Evolutionary conservation across 257 asterid species (phyloP), one percentile per base, ranked within the genome.

Genomic region (Lycium barbarum): DNA sequence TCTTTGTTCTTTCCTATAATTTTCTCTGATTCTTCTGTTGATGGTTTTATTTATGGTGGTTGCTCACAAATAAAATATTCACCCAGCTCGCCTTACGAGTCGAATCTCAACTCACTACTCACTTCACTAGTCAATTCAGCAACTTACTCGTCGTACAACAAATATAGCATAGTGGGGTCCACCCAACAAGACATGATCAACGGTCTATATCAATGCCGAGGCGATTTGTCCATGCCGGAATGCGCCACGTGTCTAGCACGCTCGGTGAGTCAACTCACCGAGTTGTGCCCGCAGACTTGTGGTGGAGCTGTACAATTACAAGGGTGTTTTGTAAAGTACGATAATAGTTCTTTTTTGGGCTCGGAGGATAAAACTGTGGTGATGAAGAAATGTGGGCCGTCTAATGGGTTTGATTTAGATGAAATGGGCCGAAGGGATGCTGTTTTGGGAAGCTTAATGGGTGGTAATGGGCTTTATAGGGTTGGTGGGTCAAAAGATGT

Each of bases 351-450:
- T 7, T 96, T 96, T 83, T 54, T 96, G 11, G 99, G 98, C 0
- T 91, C 68, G n/a, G 98, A 95, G 84, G 98, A 96, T 83, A 93
- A 95, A 92, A 85, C 89, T 8, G 97, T 93, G 22, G 98, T 88
- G 81, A 88, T 90, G 92, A 96, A 93, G 93, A 93, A 93, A 82
- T 96, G 99, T 83, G 98, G 98, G 85, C 98, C 98, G 83, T 93
- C 97, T 53, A 91, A 88, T 54, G 97, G 98, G 5, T 84, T 26
- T 26, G 84, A 61, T 20, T 33, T 84, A 7, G 98, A 89, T 1
- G 90, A 62, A 54, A 90, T 91, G 97, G 76, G 80, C 90, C 92
- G 92, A 35, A 93, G 97, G 0, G 98, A 96, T 54, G 93, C 94
- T 6, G 92, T 96, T 80, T 86, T 96, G 82, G 92, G 84, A 1